Conservation (phyloP, 208 protist species). For the Crithidia acanthocephali region DNA sequence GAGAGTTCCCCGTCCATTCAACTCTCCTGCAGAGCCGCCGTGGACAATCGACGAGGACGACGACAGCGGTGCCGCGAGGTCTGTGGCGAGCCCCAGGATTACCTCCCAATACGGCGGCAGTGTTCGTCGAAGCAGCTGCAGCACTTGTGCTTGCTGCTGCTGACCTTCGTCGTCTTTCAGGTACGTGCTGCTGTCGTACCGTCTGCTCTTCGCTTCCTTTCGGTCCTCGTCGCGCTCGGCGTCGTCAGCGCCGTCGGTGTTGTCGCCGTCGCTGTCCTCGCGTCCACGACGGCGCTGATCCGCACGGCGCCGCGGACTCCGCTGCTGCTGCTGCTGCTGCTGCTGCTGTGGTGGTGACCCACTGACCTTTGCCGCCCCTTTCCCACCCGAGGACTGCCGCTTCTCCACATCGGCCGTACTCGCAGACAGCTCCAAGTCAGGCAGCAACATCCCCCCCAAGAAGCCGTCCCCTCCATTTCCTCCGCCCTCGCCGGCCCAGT, state of each 20-base stretch:
- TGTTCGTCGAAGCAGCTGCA: slow-evolving; percentile 22
- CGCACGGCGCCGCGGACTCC: neutral
- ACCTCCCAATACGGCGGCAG: slow-evolving; percentile 47
- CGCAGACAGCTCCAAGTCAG: slow-evolving; percentile 27
- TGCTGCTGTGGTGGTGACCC: too few species aligned
- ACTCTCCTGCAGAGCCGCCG: neutral
- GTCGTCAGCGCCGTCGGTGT: slow-evolving; percentile 9
- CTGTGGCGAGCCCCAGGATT: slow-evolving; percentile 23
- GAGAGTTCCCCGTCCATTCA: too few species aligned
- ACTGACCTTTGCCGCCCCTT: too few species aligned
- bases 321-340: neutral
- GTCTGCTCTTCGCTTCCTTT: slow-evolving; percentile 7
- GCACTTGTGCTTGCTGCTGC: slow-evolving; percentile 9
- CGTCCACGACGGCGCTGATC: neutral
- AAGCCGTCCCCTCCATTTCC: neutral
- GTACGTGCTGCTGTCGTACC: neutral
- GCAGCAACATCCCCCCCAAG: neutral
- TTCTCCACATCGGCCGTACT: slow-evolving; percentile 31
- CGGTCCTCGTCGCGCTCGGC: neutral
- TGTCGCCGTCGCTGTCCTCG: slow-evolving; percentile 2
- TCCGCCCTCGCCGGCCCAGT: neutral
- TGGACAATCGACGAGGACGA: neutral
- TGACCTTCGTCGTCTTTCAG: neutral
- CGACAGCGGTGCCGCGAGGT: slow-evolving; percentile 2
- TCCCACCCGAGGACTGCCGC: neutral